Evolutionary conservation across 2,329 filamentous ascomycete species (phyloP).

Genomic region (Fusarium denticulatum): DNA sequence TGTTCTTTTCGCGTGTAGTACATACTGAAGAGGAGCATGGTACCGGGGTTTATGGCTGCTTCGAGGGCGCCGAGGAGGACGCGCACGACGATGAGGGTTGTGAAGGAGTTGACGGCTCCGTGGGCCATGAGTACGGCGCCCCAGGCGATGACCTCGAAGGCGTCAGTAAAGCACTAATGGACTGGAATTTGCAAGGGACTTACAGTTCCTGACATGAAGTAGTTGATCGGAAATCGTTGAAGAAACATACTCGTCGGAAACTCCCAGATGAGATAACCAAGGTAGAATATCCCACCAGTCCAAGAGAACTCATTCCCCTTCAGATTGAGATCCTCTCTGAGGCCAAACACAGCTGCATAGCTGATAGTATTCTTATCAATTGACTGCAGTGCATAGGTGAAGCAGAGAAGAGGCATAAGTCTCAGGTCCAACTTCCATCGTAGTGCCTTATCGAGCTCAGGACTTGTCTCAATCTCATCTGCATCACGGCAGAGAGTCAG

Average conservation of each 20-base stretch:
- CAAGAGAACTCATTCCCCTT: conserved; percentile 6
- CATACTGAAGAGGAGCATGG: conserved; percentile 33
- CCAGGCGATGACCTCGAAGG: neutral
- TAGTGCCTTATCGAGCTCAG: neutral
- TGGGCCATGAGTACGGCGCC: conserved; percentile 3
- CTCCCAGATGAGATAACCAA: neutral
- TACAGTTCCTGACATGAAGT: conserved; percentile 16
- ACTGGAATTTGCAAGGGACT: accelerated
- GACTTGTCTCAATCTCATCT: neutral
- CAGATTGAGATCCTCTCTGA: neutral
- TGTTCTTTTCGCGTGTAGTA: conserved; percentile 35
- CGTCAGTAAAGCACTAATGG: neutral
- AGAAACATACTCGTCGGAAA: conserved; percentile 8
- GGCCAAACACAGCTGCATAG: conserved; percentile 5
- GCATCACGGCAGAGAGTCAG: neutral
- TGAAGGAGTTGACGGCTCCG: neutral
- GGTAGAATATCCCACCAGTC: neutral
- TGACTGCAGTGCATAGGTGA: neutral
- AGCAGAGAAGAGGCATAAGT: neutral
- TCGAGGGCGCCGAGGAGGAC: neutral
- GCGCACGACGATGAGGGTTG: neutral
- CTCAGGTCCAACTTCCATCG: conserved; percentile 3
- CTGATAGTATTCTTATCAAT: conserved; percentile 14
- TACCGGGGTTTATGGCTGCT: conserved; percentile 10
- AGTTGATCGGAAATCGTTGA: neutral